Base-by-base conservation (phyloP, 352 stramenopile genomes). In the Phytophthora gonapodyides region DNA sequence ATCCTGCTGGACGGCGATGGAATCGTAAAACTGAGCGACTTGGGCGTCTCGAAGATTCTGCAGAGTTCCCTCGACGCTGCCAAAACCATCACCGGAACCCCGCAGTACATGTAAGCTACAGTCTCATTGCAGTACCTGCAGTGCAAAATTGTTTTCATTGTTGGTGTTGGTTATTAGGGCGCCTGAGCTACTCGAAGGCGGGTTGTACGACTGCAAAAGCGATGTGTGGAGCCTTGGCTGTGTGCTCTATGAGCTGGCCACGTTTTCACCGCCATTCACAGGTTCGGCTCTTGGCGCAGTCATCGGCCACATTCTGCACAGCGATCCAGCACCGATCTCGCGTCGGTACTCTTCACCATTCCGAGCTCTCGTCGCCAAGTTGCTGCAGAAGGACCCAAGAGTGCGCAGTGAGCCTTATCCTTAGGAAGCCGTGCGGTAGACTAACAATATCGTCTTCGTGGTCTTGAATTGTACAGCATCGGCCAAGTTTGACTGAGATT, bases 171-270 rank as follows among this genome's bases (percentile, higher is more conserved):
- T 15, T 5, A 3, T 31, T 37, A 91, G 82, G 74, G 78, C 82
- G 0, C 88, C 87, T 4, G 88, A 97, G 56, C 61, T 94, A 7
- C 75, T 90, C 43, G 67, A 87, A 46, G 86, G 81, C n/a, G 46
- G 50, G 1, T 36, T 65, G 3, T 96, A 97, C 57, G 67, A 87
- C 34, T 36, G 43, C 21, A 92, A 92, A 64, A 88, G 76, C 49
- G 88, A 97, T 53, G 64, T 96, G 0, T 96, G 88, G 87, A 88
- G 82, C 34, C 67, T 97, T 16, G 88, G 87, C 1, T 97, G 88
- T 41, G 64, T 97, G 11, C 41, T 96, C n/a, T 88, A 92, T 55
- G 87, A 97, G 49, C 65, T 96, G 8, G 70, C 80, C 7, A 71
- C 75, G 7, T 67, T 82, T 27, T 60, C 65, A 15, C 75, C 83